Conservation (phyloP, 768 basidiomycete genomes). For the Boletus sp. region DNA sequence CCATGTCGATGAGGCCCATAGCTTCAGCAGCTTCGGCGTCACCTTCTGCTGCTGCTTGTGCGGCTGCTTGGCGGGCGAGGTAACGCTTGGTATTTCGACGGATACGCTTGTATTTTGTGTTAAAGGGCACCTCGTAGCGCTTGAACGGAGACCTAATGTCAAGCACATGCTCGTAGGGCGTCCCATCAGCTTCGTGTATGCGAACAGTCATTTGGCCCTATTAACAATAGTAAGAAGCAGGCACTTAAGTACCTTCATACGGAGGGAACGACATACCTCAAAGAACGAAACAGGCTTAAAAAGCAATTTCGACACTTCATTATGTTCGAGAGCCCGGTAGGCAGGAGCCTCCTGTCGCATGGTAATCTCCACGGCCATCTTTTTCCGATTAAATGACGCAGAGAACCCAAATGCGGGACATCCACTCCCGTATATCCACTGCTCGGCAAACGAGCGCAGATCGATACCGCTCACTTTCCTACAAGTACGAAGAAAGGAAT, state of each 20-base stretch:
- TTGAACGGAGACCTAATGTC: constrained; percentile 86
- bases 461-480: constrained; percentile 93
- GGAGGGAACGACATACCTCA: constrained; percentile 51
- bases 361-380: constrained; percentile 95
- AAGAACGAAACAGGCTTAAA: constrained; percentile 88
- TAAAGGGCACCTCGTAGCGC: constrained; percentile 97
- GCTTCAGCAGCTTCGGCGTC: constrained; percentile 90
- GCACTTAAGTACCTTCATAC: neutral
- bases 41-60: constrained; percentile 89
- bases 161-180: constrained; percentile 96
- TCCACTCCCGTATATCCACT: constrained; percentile 98
- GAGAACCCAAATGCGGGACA: constrained; percentile 89
- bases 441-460: constrained; percentile 88
- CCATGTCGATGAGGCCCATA: constrained; percentile 91
- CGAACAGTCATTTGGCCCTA: constrained; percentile 98
- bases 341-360: constrained; percentile 90
- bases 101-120: constrained; percentile 97
- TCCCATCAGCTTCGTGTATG: constrained; percentile 98
- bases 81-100: constrained; percentile 95
- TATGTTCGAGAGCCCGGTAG: constrained; percentile 58
- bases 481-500: constrained; percentile 86
- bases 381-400: constrained; percentile 93
- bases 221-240: constrained; percentile 6
- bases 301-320: constrained; percentile 60
- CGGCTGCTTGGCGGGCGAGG: constrained; percentile 86